These are phyloP conservation scores for Penicillium goetzii DNA, from an alignment of 495 filamentous ascomycete species.

Conservation along the genomic window DNA sequence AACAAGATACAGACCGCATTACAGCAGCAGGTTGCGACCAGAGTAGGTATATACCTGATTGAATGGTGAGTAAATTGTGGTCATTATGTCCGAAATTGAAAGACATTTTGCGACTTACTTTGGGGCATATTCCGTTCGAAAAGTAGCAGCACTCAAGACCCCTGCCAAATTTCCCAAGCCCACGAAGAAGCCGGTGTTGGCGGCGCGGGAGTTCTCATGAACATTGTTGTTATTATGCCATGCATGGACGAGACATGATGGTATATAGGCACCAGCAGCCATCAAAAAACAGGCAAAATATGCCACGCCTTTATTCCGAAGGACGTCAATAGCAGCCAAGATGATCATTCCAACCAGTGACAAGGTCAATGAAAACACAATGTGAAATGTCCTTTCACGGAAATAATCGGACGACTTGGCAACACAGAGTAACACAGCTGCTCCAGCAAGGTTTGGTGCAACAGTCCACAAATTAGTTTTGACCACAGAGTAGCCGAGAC, in stretches of 20 bases:
- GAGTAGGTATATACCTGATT: conserved; percentile 59
- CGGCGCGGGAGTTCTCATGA: conserved; percentile 60
- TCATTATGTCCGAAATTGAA: too few species aligned
- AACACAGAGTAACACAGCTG: conserved; percentile 64
- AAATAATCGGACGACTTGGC: conserved; percentile 66
- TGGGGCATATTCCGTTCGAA: conserved; percentile 66
- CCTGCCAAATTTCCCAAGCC: conserved; percentile 75
- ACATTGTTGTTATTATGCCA: conserved; percentile 79
- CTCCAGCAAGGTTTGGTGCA: conserved; percentile 66
- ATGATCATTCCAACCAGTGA: conserved; percentile 73
- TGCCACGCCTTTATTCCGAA: conserved; percentile 58
- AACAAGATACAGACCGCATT: conserved; percentile 63
- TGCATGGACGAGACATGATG: conserved; percentile 44
- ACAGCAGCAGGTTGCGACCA: conserved; percentile 71
- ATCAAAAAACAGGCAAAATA: conserved; percentile 78
- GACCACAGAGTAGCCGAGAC: conserved; percentile 60
- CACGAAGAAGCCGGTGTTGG: conserved; percentile 51
- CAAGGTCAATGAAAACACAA: conserved; percentile 64
- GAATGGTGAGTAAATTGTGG: neutral
- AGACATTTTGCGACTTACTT: conserved; percentile 48
- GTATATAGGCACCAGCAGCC: conserved; percentile 59
- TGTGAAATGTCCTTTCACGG: conserved; percentile 66
- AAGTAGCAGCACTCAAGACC: conserved; percentile 69
- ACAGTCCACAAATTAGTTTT: conserved; percentile 76
- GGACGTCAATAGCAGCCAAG: conserved; percentile 64